Conservation (phyloP, 768 basidiomycete species). For the Gloeophyllum trabeum region DNA sequence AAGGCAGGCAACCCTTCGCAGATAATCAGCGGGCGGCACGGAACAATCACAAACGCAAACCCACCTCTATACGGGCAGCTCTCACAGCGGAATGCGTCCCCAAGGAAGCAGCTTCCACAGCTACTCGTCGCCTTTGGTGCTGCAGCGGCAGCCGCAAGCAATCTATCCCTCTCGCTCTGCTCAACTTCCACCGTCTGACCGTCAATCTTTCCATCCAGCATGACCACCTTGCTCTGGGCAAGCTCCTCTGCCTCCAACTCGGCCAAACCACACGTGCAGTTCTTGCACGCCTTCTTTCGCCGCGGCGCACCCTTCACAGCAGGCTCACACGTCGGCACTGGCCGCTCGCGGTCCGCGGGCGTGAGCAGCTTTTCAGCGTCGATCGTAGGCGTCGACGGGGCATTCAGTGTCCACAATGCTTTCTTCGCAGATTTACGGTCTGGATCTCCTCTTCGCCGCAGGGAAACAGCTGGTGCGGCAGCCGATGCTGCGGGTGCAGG, state of each 20-base stretch:
- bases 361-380: conserved; percentile 81
- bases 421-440: conserved; percentile 69
- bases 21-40: conserved; percentile 4
- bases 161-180: conserved; percentile 51
- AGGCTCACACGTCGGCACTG: conserved; percentile 70
- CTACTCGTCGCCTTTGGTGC: conserved; percentile 89
- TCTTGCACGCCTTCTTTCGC: conserved; percentile 89
- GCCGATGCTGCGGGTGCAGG: conserved; percentile 4
- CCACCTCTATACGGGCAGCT: conserved; percentile 92
- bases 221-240: conserved; percentile 45
- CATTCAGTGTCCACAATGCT: conserved; percentile 75
- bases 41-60: conserved; percentile 19
- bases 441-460: conserved; percentile 39
- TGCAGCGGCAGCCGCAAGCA: conserved; percentile 53
- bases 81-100: conserved; percentile 95
- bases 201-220: conserved; percentile 53
- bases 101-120: conserved; percentile 95
- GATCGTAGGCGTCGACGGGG: conserved; percentile 62
- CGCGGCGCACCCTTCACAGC: conserved; percentile 36
- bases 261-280: conserved; percentile 91
- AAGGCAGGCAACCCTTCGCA: conserved; percentile 88
- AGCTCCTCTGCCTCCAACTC: conserved; percentile 86
- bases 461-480: conserved; percentile 26
- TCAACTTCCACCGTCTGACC: conserved; percentile 48
- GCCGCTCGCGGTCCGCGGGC: conserved; percentile 69